phyloP scores from a whole-genome alignment of 2,329 filamentous ascomycete genomes.

The Alternaria arborescens region DNA sequence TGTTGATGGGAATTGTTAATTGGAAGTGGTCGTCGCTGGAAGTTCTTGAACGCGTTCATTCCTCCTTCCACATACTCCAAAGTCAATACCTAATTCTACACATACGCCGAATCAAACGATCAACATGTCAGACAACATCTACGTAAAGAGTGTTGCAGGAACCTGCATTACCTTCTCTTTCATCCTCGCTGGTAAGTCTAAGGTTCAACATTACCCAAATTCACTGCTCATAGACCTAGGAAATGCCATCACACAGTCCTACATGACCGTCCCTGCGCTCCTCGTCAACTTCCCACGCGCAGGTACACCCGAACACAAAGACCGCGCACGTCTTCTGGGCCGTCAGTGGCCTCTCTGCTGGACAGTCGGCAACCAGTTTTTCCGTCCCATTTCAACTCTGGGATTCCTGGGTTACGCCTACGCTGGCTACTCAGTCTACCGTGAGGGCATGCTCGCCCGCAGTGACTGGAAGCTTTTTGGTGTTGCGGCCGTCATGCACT shows the following conservation, averaged over 20 bases:
- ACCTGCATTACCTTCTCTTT: conserved; percentile 60
- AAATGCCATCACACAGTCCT: conserved; percentile 63
- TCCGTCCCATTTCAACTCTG: conserved; percentile 61
- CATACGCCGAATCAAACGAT: not conserved
- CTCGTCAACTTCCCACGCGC: conserved; percentile 58
- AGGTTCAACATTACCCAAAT: not conserved
- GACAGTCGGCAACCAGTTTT: conserved; percentile 61
- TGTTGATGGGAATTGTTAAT: conserved; percentile 13
- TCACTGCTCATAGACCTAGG: conserved; percentile 43
- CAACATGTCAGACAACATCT: conserved; percentile 44
- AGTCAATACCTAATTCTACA: not conserved
- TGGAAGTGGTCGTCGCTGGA: conserved; percentile 9
- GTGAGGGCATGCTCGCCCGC: conserved; percentile 38
- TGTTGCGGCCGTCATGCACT: conserved; percentile 55
- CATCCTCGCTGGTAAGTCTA: conserved; percentile 56
- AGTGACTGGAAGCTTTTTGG: conserved; percentile 59
- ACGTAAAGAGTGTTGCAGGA: conserved; percentile 53
- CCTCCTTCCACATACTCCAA: not conserved
- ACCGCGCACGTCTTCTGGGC: conserved; percentile 57
- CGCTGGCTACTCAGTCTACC: conserved; percentile 51
- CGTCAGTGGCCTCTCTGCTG: conserved; percentile 62
- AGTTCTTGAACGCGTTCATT: not conserved
- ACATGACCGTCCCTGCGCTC: conserved; percentile 61
- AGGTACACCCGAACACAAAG: conserved; percentile 52
- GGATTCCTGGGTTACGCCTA: conserved; percentile 60